These are phyloP conservation scores for Coix lacrymajobi DNA, from an alignment of 176 grass and related monocot genomes.

Conservation along the genomic window DNA sequence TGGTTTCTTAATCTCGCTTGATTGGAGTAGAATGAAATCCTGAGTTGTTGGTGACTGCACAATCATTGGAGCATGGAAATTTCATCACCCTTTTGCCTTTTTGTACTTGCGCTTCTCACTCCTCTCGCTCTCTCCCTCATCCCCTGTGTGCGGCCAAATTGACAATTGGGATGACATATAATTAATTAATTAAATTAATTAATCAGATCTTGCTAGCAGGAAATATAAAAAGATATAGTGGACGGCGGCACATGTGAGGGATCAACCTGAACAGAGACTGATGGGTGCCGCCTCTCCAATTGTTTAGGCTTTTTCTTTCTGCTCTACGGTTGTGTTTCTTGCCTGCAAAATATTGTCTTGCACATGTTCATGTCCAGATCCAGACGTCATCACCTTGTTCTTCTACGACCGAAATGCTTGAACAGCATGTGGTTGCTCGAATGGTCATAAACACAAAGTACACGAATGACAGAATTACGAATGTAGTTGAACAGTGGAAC, in stretches of 20 bases:
- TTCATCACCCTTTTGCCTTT: conserved; percentile 16
- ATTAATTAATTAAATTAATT: too few species aligned
- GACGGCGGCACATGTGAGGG: conserved; percentile 24
- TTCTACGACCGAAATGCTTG: too few species aligned
- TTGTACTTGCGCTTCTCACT: conserved; percentile 11
- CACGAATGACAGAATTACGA: too few species aligned
- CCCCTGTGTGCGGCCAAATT: background rate
- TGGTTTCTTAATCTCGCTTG: background rate
- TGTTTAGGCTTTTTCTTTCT: conserved; percentile 3
- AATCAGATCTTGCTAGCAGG: background rate
- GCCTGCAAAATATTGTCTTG: conserved; percentile 3
- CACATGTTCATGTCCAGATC: conserved; percentile 13
- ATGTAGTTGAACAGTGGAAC: too few species aligned
- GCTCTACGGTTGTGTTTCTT: background rate
- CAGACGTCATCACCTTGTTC: conserved; percentile 13
- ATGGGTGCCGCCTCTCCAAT: conserved; percentile 17
- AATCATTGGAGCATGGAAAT: conserved; percentile 52
- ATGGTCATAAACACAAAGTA: too few species aligned
- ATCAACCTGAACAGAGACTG: conserved; percentile 27
- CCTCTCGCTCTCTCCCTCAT: background rate
- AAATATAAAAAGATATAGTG: conserved; percentile 29
- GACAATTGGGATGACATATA: background rate
- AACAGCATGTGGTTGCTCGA: too few species aligned
- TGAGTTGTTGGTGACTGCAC: conserved; percentile 2
- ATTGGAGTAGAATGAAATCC: conserved; percentile 23